Conservation (phyloP, 2,329 filamentous ascomycete species). For the Lithohypha guttulata region DNA sequence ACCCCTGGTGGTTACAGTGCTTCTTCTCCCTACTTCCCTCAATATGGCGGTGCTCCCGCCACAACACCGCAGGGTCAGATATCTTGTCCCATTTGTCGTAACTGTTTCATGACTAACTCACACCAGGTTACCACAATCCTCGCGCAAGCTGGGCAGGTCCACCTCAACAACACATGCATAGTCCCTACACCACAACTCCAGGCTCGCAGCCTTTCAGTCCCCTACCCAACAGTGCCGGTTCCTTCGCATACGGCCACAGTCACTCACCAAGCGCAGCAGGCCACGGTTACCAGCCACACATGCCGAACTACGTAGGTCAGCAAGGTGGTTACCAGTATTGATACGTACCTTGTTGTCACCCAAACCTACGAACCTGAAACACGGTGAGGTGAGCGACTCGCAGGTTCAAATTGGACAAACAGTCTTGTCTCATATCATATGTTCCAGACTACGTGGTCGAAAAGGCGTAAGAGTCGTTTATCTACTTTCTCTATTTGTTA, state of each 20-base stretch:
- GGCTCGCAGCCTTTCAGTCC: constrained; percentile 7
- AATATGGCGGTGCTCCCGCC: constrained; percentile 66
- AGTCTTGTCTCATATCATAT: no score
- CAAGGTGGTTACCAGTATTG: constrained; percentile 6
- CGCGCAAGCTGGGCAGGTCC: constrained; percentile 7
- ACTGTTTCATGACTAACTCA: background rate
- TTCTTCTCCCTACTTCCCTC: constrained; percentile 78
- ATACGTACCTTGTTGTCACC: no score
- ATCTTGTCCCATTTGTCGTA: no score
- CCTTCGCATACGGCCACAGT: constrained; percentile 1
- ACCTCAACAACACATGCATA: constrained; percentile 2
- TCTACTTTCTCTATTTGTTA: no score
- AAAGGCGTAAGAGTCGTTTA: no score
- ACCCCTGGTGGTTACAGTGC: constrained; percentile 59
- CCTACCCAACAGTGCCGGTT: constrained; percentile 1
- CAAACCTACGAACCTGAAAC: no score
- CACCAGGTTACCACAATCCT: constrained; percentile 1
- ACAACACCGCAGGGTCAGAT: constrained; percentile 51
- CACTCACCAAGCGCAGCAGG: constrained; percentile 5
- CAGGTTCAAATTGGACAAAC: no score
- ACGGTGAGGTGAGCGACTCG: no score
- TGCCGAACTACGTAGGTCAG: constrained; percentile 5
- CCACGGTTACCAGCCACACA: constrained; percentile 5
- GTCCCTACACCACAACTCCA: constrained; percentile 1
- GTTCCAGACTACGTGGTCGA: no score